phyloP scores from a whole-genome alignment of 2,329 filamentous ascomycete genomes.

The Chaetothyriales sp. region DNA sequence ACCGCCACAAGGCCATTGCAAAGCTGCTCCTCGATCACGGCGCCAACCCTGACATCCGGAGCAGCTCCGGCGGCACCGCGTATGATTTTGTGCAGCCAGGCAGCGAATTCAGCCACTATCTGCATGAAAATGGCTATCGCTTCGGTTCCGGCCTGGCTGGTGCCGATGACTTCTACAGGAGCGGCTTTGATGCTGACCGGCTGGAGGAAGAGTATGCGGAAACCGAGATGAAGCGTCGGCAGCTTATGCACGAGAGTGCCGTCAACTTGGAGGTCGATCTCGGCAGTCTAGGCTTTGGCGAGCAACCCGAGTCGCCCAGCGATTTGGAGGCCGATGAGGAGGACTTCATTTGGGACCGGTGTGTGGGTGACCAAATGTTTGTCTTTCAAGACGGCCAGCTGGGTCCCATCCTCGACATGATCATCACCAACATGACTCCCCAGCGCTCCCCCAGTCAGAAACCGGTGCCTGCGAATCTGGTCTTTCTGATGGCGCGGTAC shows the following conservation, averaged over 20 bases:
- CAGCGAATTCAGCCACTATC: conserved; percentile 89
- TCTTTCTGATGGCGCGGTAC: conserved; percentile 89
- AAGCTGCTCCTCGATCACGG: conserved; percentile 85
- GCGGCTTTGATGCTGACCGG: conserved; percentile 77
- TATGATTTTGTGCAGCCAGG: conserved; percentile 92
- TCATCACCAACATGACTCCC: conserved; percentile 96
- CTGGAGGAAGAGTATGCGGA: conserved; percentile 98
- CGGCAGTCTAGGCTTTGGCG: conserved; percentile 88
- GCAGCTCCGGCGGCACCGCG: conserved; percentile 80
- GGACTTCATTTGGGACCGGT: conserved; percentile 91
- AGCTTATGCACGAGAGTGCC: conserved; percentile 98
- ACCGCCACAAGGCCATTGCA: conserved; percentile 87
- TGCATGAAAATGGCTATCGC: conserved; percentile 85
- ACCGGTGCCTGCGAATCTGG: conserved; percentile 89
- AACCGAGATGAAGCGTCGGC: conserved; percentile 76
- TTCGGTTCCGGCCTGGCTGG: conserved; percentile 35
- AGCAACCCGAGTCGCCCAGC: conserved; percentile 69
- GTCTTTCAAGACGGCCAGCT: conserved; percentile 94
- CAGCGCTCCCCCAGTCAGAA: conserved; percentile 94
- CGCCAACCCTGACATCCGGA: conserved; percentile 90
- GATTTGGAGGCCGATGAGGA: conserved; percentile 57
- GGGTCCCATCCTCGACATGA: conserved; percentile 78
- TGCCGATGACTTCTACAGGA: conserved; percentile 72
- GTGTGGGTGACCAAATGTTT: conserved; percentile 97
- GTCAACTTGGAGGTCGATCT: conserved; percentile 92